Base-by-base conservation (phyloP, 495 filamentous ascomycete species). In the Terfezia claveryi region DNA sequence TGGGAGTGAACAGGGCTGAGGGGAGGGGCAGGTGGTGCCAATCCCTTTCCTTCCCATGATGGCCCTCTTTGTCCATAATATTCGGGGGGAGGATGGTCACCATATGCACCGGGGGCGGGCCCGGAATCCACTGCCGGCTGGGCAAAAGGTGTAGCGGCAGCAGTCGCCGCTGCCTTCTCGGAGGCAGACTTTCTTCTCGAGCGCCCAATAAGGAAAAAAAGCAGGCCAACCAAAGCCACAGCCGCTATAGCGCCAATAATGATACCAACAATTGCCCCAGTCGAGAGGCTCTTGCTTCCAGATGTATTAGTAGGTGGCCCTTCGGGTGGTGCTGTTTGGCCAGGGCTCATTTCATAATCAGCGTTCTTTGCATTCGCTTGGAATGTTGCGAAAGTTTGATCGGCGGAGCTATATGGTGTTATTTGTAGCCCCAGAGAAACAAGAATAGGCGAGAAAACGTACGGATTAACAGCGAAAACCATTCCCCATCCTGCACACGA, bases 191-290 rank as follows among this genome's bases (percentile, higher is more conserved):
- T 64, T 64, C 62, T 62, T 62, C 51, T 53, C 53, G 41, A 46
- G 12, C 59, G 62, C 1, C 62, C 62, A 23, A 65, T 55, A 14
- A 62, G 57, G 57, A 69, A 73, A 63, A 73, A 73, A 4, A 71
- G 59, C 1, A 66, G 61, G 7, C 68, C 72, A 23, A 64, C 64
- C 23, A 71, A 57, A 49, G 63, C 55, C 10, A 71, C 53, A 27
- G 66, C 69, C 11, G 52, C 55, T 3, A 66, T 57, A 2, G 51
- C 68, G 49, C 69, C 72, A 41, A 74, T 62, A n/a, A 59, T 69
- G 52, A 73, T 74, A 23, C 72, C 72, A 5, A 64, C 68, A 37
- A 74, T 74, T 10, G 68, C 72, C 16, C 70, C 70, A 36, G 58
- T 37, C 10, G 67, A 67, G 50, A 74, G 67, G 1, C 27, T 38